Conservation (phyloP, 1,284 basidiomycete species). For the Pseudozyma sp. region DNA sequence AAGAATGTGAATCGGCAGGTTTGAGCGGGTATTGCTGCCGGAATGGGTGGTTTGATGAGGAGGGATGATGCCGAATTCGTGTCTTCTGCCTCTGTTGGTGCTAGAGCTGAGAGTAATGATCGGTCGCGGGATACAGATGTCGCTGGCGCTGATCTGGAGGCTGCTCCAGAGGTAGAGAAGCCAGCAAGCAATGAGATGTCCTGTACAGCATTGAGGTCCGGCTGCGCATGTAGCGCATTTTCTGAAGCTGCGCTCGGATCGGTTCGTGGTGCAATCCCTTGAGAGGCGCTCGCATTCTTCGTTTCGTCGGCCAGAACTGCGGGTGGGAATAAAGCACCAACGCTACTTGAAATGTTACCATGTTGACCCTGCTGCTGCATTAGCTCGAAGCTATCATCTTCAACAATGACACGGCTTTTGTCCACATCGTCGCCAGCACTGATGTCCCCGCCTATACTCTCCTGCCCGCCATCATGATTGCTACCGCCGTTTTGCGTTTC, state of each 20-base stretch:
- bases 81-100: background rate
- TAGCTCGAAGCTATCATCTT: background rate
- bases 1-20: slow-evolving; percentile 39
- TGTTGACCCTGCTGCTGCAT: background rate
- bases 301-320: background rate
- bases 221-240: too few relatives aligned
- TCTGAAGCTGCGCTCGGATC: too few relatives aligned
- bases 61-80: slow-evolving; percentile 20
- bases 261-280: background rate
- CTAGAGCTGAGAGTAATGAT: background rate
- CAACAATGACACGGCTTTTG: slow-evolving; percentile 17
- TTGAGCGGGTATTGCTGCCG: background rate
- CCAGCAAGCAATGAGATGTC: background rate
- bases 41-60: slow-evolving; percentile 13
- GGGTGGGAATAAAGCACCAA: too few relatives aligned
- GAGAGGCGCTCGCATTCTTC: background rate
- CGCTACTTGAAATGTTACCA: too few relatives aligned
- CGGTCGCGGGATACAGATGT: too few relatives aligned
- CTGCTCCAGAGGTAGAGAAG: background rate
- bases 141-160: background rate
- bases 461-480: too few relatives aligned
- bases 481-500: background rate
- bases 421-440: slow-evolving; percentile 1
- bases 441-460: background rate
- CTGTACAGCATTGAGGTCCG: background rate